Evolutionary conservation across 2,329 filamentous ascomycete genomes (phyloP), one percentile per base, ranked within the genome.

Genomic region (Colletotrichum godetiae): DNA sequence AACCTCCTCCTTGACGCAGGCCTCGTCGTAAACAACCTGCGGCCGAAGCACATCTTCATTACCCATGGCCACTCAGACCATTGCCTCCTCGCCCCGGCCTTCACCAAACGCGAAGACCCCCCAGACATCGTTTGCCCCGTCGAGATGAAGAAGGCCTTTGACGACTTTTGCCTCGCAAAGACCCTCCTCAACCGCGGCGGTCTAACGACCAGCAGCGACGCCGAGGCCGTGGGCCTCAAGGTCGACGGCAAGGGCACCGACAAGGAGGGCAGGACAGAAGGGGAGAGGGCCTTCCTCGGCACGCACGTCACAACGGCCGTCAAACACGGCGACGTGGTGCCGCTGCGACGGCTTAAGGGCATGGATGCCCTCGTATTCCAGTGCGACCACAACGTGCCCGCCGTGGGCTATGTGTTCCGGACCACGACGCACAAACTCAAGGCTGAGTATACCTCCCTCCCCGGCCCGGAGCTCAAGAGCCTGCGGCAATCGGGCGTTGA

Each of bases 21-120:
- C 2, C 80, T 87, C 52, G 79, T 80, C 67, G 82, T 88, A 76
- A 87, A 86, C 79, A 83, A 82, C 35, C 75, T 80, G 2, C 82
- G 86, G 0, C 86, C 86, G 0, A 87, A 86, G 61, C 86, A 88
- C 77, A 81, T 88, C 73, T 87, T 88, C 74, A 78, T 88, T 60
- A 88, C 86, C 0, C 86, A 88, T 72, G 86, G 86, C 59, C 86
- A 88, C 75, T 84, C 78, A 72, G 86, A 88, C 74, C 86, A 88
- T 76, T 82, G 83, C 2, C 79, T 87, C 5, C 79, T 86, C 1
- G 76, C 83, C 1, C 82, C 85, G 0, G 83, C 83, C 4, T 88
- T 86, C 66, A 81, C 84, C 66, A 84, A 83, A 66, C 80, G 84
- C 24, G 82, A 84, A 24, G 82, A 85, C 60, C 84, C 85, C 6